phyloP scores from a whole-genome alignment of 805 yeast genomes.

The Lipomyces kockii region DNA sequence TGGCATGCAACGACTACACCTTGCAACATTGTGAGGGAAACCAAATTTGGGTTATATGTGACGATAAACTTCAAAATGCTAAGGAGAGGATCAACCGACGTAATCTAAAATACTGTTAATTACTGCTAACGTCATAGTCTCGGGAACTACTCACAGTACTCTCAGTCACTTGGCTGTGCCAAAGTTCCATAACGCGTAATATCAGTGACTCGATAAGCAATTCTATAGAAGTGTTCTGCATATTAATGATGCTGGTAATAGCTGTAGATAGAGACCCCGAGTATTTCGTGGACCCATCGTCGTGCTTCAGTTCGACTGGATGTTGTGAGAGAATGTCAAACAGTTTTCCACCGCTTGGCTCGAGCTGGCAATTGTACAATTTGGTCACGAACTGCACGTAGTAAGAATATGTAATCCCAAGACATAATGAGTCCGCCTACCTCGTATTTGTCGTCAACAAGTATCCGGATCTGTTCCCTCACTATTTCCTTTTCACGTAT shows the following conservation, averaged over 20 bases:
- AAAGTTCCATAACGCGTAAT: not conserved
- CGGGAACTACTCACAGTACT: not conserved
- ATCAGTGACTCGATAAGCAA: constrained; percentile 2
- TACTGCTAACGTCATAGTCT: not conserved
- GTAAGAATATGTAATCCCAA: not conserved
- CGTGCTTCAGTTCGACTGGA: not conserved
- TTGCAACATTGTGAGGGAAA: constrained; percentile 13
- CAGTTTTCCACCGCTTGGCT: not conserved
- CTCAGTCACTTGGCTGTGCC: not conserved
- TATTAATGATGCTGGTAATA: not conserved
- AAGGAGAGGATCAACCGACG: not conserved
- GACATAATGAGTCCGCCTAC: constrained; percentile 5
- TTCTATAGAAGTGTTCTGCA: not conserved
- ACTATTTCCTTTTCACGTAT: constrained; percentile 9
- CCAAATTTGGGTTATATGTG: not conserved
- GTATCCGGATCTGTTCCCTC: not conserved
- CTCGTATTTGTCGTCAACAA: constrained; percentile 15
- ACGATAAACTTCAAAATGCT: constrained; percentile 10
- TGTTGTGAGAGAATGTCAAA: not conserved
- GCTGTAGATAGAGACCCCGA: not conserved
- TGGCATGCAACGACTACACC: constrained; percentile 14
- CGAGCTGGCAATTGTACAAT: not conserved
- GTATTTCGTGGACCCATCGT: not conserved
- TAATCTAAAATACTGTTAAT: not conserved
- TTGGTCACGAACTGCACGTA: not conserved